phyloP scores from a whole-genome alignment of 148 eudicot genomes.

The Nyssa sinensis region DNA sequence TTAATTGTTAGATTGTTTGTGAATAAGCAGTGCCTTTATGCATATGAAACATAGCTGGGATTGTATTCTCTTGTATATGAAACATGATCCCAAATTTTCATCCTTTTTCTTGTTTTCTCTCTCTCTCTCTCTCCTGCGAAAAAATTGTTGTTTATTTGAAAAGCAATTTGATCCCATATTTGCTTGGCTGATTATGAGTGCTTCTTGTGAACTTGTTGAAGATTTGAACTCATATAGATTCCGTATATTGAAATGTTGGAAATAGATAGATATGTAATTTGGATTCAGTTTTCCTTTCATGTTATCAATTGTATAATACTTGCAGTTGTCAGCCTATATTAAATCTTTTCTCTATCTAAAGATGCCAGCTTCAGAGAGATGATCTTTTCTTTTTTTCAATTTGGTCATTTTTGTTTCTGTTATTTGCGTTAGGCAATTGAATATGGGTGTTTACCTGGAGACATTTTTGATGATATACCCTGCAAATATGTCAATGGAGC shows the following conservation, averaged over 20 bases:
- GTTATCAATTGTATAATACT: neutral
- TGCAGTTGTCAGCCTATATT: neutral
- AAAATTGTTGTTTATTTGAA: too few relatives aligned
- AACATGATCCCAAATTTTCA: too few relatives aligned
- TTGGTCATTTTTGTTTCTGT: neutral
- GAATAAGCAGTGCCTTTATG: too few relatives aligned
- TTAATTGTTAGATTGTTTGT: too few relatives aligned
- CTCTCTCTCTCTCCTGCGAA: too few relatives aligned
- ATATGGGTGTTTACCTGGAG: slow-evolving; percentile 19
- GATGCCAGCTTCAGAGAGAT: neutral
- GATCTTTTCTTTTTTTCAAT: neutral
- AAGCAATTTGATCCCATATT: too few relatives aligned
- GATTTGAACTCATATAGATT: neutral
- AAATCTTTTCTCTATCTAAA: neutral
- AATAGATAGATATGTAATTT: neutral
- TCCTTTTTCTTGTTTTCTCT: too few relatives aligned
- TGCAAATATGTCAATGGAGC: slow-evolving; percentile 24
- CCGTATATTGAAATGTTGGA: neutral
- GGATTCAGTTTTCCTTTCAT: neutral
- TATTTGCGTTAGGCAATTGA: slow-evolving; percentile 17
- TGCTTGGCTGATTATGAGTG: too few relatives aligned
- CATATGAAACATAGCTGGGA: too few relatives aligned
- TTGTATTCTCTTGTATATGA: too few relatives aligned
- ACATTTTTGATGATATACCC: slow-evolving; percentile 17
- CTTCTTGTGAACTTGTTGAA: too few relatives aligned